Evolutionary conservation across 345 rosid genomes (phyloP).

Genomic region (Gossypium australe): DNA sequence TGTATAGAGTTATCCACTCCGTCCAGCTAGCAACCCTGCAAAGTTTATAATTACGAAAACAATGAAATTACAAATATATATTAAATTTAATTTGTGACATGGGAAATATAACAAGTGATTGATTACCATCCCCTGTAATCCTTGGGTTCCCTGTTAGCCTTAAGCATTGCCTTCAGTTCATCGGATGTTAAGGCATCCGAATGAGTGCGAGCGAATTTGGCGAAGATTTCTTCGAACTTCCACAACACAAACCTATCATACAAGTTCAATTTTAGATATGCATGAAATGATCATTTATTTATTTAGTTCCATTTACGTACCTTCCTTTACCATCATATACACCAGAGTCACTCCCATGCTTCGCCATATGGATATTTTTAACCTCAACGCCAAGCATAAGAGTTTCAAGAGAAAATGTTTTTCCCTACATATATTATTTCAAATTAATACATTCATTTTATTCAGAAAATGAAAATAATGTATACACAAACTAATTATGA

Average conservation of each 20-base stretch:
- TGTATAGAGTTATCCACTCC: slow-evolving; percentile 62
- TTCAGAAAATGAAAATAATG: not conserved
- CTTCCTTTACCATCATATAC: slow-evolving; percentile 79
- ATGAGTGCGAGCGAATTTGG: slow-evolving; percentile 42
- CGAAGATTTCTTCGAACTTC: slow-evolving; percentile 73
- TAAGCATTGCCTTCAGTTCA: slow-evolving; percentile 44
- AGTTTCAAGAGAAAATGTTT: slow-evolving; percentile 35
- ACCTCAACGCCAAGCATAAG: slow-evolving; percentile 56
- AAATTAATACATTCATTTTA: not conserved
- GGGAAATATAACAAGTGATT: not conserved
- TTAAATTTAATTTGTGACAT: too few species aligned
- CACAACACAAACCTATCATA: slow-evolving; percentile 48
- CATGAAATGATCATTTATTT: not conserved
- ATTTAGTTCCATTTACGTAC: slow-evolving; percentile 12
- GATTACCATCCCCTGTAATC: slow-evolving; percentile 48
- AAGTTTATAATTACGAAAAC: too few species aligned
- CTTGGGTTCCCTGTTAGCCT: slow-evolving; percentile 49
- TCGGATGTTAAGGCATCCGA: slow-evolving; percentile 39
- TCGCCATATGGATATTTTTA: slow-evolving; percentile 54
- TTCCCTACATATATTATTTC: slow-evolving; percentile 46
- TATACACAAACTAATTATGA: too few species aligned
- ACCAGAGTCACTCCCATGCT: slow-evolving; percentile 85
- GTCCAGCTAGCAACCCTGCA: slow-evolving; percentile 51
- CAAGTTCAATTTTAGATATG: not conserved
- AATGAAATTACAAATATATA: too few species aligned